Base-by-base conservation (phyloP, 352 stramenopile genomes). In the Phytophthora niederhauseri region DNA sequence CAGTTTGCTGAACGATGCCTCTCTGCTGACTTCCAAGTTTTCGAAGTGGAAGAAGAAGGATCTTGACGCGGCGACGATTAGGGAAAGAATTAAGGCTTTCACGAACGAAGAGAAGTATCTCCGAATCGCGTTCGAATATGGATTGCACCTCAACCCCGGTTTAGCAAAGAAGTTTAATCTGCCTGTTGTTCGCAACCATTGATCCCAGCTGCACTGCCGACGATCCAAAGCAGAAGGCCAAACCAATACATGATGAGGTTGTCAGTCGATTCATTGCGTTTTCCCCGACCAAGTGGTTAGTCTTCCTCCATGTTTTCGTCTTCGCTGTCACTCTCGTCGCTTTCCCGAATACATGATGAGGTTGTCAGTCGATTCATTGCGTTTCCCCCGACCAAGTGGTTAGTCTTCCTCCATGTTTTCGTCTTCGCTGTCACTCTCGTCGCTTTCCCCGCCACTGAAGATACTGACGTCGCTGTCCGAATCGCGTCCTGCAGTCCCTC, bases 381-480 rank as follows among this genome's bases (percentile, higher is more conserved):
- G 3, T 48, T 48, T 8, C 17, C n/a, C 22, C 22, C 22, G 22
- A 26, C 41, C 41, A 48, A 22, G 17, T 20, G 17, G 8, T 20
- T 11, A 48, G 17, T 9, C 17, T 48, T 48, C 41, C 41, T 48
- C 41, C 41, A 22, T 48, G 9, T 48, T 48, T 52, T 52, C 19
- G 20, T 52, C n/a, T 52, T 52, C 46, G 46, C 19, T 28, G 46
- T 30, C 46, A 22, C 17, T 19, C 41, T 48, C 41, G 17, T 22
- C 41, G 5, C 17, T 22, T 19, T 19, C 41, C 6, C n/a, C 20
- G 3, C 20, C 46, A 15, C 46, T 52, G 19, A n/a, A 52, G 20
- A 52, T 52, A 9, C 46, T 52, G 19, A 28, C 20, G 11, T 52
- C 46, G 20, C 46, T 52, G 46, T 52, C 46, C 4, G 46, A 52